Percentiles rank a stretch among this genome's conserved stretches.
Evolutionary conservation across 2,329 filamentous ascomycete genomes (phyloP).

Genomic region (Phaeosphaeriaceae sp.): DNA sequence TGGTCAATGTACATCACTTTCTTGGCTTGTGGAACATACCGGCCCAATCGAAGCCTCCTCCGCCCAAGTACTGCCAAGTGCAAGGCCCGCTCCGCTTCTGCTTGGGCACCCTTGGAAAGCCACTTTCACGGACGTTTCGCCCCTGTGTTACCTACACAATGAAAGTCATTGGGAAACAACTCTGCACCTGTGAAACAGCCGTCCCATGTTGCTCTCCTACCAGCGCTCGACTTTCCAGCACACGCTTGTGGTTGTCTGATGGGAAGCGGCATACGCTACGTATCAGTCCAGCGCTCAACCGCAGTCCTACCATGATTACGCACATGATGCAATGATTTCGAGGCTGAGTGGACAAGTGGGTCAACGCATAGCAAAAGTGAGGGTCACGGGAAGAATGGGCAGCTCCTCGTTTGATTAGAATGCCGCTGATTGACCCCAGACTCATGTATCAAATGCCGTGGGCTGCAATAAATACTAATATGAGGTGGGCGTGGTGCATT

Average conservation of each 20-base stretch:
- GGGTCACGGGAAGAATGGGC: neutral
- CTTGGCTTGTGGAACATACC: slow-evolving; percentile 30
- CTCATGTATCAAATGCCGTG: neutral
- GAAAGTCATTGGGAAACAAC: slow-evolving; percentile 7
- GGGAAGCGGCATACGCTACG: slow-evolving; percentile 12
- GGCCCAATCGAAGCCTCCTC: slow-evolving; percentile 24
- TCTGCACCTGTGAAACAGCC: slow-evolving; percentile 20
- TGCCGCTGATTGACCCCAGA: neutral
- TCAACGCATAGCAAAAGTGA: neutral
- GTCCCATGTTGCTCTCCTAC: slow-evolving; percentile 10
- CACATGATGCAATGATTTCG: slow-evolving; percentile 8
- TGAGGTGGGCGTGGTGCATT: slow-evolving; percentile 21
- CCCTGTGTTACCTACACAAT: slow-evolving; percentile 19
- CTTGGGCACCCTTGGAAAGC: slow-evolving; percentile 16
- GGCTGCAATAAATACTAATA: slow-evolving; percentile 21
- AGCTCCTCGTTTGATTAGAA: neutral
- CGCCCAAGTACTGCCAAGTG: slow-evolving; percentile 28
- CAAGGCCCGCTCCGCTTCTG: slow-evolving; percentile 31
- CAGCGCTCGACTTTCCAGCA: slow-evolving; percentile 12
- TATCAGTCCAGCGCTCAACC: slow-evolving; percentile 22
- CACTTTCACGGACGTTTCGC: slow-evolving; percentile 9
- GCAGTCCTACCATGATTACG: slow-evolving; percentile 18
- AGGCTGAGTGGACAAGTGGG: neutral
- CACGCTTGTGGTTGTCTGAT: slow-evolving; percentile 6
- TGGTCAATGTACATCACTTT: slow-evolving; percentile 19